Base-by-base conservation (phyloP, 345 rosid genomes). In the Noccaea caerulescens region DNA sequence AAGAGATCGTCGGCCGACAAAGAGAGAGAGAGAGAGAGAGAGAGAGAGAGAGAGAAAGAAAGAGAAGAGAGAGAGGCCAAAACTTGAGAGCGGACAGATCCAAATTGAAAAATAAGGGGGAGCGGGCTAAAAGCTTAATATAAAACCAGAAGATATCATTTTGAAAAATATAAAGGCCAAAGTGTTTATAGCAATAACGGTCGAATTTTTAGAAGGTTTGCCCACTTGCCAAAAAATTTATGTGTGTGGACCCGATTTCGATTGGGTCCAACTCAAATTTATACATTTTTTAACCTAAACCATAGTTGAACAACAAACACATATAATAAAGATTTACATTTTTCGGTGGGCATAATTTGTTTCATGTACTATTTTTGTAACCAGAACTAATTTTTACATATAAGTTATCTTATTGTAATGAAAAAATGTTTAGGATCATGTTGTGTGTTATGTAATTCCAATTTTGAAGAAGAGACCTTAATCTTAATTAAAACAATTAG, bases 141-240 rank as follows among this genome's bases (percentile, higher is more conserved):
- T 18, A 23, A 47, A 37, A 57, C 27, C 18, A 44, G 9, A 13
- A 8, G 37, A 46, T 14, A 36, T 25, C 13, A 25, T 57, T 68
- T 68, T 36, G 9, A 46, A 51, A 66, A 16, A 9, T 20, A 52
- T 27, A 27, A 27, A 27, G 9, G 32, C 7, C 11, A 25, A 6
- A 14, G 14, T 2, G 10, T 42, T 33, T 42, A 66, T 46, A 5
- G 3, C 34, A 9, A 6, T 78, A 90, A 90, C 93, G 97, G 97
- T 88, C 97, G 86, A 85, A 69, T 82, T 59, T 1, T 34, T 4
- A n/a, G 1, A 9, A n/a, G 16, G 23, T 20, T 3, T 4, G 80
- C 72, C 72, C 90, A 87, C 77, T 82, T 82, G 89, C 71, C 83
- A 80, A 23, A 14, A 20, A 0, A 20, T 20, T 20, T 20, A 8